Base-by-base conservation (phyloP, 345 rosid species). In the Erodium maritimum region DNA sequence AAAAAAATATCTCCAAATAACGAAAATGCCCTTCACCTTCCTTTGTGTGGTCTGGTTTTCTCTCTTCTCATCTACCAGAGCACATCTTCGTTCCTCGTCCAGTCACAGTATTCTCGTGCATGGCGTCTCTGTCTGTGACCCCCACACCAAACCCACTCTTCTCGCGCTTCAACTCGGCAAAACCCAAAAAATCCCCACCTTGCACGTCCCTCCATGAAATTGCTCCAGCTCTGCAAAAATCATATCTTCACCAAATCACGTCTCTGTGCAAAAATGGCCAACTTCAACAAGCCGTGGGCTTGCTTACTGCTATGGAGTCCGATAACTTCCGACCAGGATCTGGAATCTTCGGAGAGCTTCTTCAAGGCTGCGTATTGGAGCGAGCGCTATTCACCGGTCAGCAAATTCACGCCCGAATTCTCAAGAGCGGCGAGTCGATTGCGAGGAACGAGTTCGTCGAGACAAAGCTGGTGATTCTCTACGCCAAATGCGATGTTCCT, bases 341-440 rank as follows among this genome's bases (percentile, higher is more conserved):
- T 0, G 83, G 85, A 72, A 67, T 82, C 57, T 87, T 74, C 61
- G 88, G 88, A 0, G 84, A 84, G 64, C 51, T 90, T 60, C 79
- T 87, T 19, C 95, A 87, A 63, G 93, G 86, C 14, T 87, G 95
- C 66, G 82, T 80, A 4, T 78, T 77, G 64, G 69, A 69, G 71
- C 74, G 87, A 58, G 88, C 74, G 60, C 65, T 77, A 0, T 18
- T 6, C 23, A 72, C 80, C 12, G 93, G 97, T 23, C 78, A 65
- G 73, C 90, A 87, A 69, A 78, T 90, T 58, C 97, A 90, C 69
- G 87, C 90, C 64, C 75, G 77, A 50, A 72, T 90, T 61, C 67
- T 80, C 52, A 90, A 83, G 75, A 70, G 67, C 2, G 90, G 97
- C 55, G 79, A 68, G 55, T 73, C 67, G 17, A 78, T 75, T 66